Percentiles rank a stretch among this genome's conserved stretches.
Evolutionary conservation across 352 stramenopile genomes (phyloP).

Genomic region (Phytopythium boreale): DNA sequence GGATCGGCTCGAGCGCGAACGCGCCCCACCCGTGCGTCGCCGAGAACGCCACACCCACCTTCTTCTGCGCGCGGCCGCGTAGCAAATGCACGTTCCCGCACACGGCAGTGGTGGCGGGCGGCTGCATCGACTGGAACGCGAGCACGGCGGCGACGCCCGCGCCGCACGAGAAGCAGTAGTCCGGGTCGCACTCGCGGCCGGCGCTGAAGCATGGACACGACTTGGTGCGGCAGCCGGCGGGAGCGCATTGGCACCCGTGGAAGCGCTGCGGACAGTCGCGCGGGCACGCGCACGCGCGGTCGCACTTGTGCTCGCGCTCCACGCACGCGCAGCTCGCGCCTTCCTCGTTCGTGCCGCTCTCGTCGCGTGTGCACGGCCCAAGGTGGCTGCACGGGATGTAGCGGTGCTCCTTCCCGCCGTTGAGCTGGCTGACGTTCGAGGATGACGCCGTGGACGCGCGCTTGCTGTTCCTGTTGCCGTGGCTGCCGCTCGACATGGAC

Average conservation of each 20-base stretch:
- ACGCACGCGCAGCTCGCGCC: slow-evolving; percentile 39
- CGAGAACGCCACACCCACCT: slow-evolving; percentile 66
- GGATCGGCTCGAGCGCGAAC: slow-evolving; percentile 60
- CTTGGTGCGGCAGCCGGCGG: slow-evolving; percentile 52
- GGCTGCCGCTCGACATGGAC: not conserved
- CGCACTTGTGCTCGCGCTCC: slow-evolving; percentile 48
- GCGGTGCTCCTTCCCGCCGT: slow-evolving; percentile 47
- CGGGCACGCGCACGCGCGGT: slow-evolving; percentile 57
- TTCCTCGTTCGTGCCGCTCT: not conserved
- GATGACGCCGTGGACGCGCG: slow-evolving; percentile 23
- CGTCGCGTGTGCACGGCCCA: slow-evolving; percentile 34
- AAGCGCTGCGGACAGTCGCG: slow-evolving; percentile 64
- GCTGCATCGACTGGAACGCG: slow-evolving; percentile 19
- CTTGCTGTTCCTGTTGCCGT: not conserved
- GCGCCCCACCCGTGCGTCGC: slow-evolving; percentile 68
- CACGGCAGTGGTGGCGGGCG: slow-evolving; percentile 8
- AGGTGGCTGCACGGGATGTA: slow-evolving; percentile 66
- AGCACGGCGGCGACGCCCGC: slow-evolving; percentile 60
- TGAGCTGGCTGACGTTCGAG: slow-evolving; percentile 26
- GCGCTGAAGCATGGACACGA: slow-evolving; percentile 50
- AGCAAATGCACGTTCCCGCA: slow-evolving; percentile 70
- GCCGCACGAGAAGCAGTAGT: slow-evolving; percentile 71
- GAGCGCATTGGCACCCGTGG: slow-evolving; percentile 58
- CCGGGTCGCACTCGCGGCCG: slow-evolving; percentile 64
- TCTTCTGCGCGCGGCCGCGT: slow-evolving; percentile 44